phyloP scores from a whole-genome alignment of 23 red algal genomes.

The Chondrus crispus region DNA sequence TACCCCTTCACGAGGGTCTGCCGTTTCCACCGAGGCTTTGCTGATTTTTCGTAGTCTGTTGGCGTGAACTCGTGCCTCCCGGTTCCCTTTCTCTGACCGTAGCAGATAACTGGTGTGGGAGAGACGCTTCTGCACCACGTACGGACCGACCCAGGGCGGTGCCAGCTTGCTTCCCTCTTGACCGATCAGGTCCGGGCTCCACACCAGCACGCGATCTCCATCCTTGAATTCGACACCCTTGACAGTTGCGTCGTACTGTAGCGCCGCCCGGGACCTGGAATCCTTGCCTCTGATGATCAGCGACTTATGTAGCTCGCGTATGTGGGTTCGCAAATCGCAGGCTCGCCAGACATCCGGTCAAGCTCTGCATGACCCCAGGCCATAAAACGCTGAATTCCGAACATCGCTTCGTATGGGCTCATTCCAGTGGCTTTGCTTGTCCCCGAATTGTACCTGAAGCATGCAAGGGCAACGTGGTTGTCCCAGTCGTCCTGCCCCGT shows the following conservation, averaged over 20 bases:
- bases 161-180: background rate
- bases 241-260: background rate
- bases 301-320: no score
- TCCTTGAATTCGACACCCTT: background rate
- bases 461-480: no score
- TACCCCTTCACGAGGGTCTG: background rate
- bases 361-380: no score
- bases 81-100: background rate
- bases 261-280: background rate
- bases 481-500: no score
- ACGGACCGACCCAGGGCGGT: background rate
- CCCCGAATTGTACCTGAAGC: no score
- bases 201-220: slow-evolving; percentile 10
- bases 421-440: no score
- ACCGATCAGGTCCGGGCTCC: background rate
- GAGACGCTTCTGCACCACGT: background rate
- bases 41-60: background rate
- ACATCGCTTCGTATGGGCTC: no score
- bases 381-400: no score
- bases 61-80: background rate
- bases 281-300: no score
- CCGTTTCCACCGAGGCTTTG: background rate
- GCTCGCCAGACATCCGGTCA: no score
- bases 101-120: background rate
- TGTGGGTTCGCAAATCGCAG: no score